Evolutionary conservation across 805 yeast genomes (phyloP).

Genomic region (Saccharomycopsis lassenensis): DNA sequence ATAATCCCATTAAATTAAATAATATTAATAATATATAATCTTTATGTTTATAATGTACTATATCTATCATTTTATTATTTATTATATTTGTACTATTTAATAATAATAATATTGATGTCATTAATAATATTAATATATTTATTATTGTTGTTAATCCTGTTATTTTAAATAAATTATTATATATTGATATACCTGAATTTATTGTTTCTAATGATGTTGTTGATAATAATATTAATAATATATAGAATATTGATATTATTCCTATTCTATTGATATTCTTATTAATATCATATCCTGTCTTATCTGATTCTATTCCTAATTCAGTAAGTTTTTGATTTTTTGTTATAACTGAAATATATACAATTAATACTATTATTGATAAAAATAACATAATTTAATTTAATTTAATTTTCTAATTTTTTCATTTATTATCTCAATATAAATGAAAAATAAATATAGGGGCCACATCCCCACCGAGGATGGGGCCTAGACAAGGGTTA

Average conservation of each 20-base stretch:
- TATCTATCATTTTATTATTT: slow-evolving; percentile 7
- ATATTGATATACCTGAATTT: slow-evolving; percentile 12
- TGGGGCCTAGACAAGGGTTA: no score
- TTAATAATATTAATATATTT: slow-evolving; percentile 8
- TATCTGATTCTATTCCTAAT: neutral
- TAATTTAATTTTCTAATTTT: neutral
- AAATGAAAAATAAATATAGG: no score
- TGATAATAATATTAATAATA: slow-evolving; percentile 7
- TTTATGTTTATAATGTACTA: slow-evolving; percentile 15
- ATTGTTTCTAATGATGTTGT: slow-evolving; percentile 11
- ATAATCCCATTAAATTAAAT: slow-evolving; percentile 18
- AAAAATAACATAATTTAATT: slow-evolving; percentile 9
- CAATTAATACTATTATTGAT: slow-evolving; percentile 11
- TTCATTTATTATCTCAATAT: slow-evolving; percentile 1
- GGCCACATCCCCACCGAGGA: no score
- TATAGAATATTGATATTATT: slow-evolving; percentile 3
- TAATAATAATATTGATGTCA: slow-evolving; percentile 9
- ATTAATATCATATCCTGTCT: slow-evolving; percentile 1
- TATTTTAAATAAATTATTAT: slow-evolving; percentile 13
- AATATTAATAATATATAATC: slow-evolving; percentile 15
- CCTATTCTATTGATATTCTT: slow-evolving; percentile 13
- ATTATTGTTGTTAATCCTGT: slow-evolving; percentile 7
- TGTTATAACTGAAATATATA: slow-evolving; percentile 9
- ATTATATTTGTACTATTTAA: slow-evolving; percentile 13
- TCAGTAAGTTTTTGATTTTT: slow-evolving; percentile 5